Base-by-base conservation (phyloP, 73 alveolate species). In the Halteria grandinella region DNA sequence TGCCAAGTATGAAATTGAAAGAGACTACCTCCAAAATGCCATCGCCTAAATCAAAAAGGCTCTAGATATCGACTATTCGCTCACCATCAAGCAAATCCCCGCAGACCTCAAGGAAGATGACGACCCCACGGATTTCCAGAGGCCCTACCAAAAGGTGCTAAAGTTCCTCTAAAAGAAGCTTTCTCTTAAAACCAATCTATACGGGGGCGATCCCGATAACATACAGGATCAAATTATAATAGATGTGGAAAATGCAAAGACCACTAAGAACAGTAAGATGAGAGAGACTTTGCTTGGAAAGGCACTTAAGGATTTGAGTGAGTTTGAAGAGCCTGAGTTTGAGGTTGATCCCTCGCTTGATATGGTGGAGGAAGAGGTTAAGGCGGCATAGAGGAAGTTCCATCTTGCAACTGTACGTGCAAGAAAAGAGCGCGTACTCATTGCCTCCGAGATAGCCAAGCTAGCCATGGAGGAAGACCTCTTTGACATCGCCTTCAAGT, bases 1-100 rank as follows among this genome's bases (percentile, higher is more conserved):
- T 57, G 98, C 99, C 0, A 97, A 95, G 69, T 95, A 95, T 89
- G 98, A 97, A 49, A 78, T 97, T 66, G 94, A 94, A 58, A 97
- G 95, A 85, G 99, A 95, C 60, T 89, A 91, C 52, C 83, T 97
- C 6, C 92, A 95, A 49, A 97, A 97, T 75, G 99, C 99, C 41
- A 93, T 90, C 39, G 87, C 77, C 25, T 95, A 97, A 71, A 75
- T 97, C 52, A 80, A 80, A 20, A 97, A 95, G 83, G 99, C 99
- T 31, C 79, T 94, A 51, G 80, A 84, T n/a, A 74, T 94, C 24
- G 99, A 97, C 74, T 95, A 95, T 70, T 90, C 98, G 12, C 62
- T 93, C 5, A 96, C 99, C 7, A 37, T 83, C 24, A 82, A 91
- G 51, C 91, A 93, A 60, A 82, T 94, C 10, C 76, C 73, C 32